phyloP scores from a whole-genome alignment of 257 asterid species.

The Ophiorrhiza pumila region DNA sequence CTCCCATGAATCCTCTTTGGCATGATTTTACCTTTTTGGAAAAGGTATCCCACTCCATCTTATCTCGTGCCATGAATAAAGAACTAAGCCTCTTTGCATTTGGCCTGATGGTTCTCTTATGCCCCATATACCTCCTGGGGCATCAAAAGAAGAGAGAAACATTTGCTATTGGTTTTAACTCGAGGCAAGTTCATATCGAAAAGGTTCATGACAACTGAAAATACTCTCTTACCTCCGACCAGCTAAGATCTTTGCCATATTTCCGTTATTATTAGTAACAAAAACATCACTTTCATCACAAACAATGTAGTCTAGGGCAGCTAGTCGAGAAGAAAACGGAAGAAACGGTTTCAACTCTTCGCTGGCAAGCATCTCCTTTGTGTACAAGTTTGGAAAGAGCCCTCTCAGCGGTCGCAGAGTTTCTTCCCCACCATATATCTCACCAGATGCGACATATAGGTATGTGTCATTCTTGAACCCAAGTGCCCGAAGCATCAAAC shows the following conservation, averaged over 20 bases:
- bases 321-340: conserved; percentile 91
- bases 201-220: neutral
- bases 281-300: conserved; percentile 98
- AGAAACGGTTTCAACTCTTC: conserved; percentile 74
- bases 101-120: conserved; percentile 92
- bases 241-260: conserved; percentile 98
- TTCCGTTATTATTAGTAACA: conserved; percentile 93
- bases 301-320: conserved; percentile 89
- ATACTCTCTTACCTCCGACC: conserved; percentile 71
- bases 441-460: conserved; percentile 96
- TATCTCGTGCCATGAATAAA: conserved; percentile 52
- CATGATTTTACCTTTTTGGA: conserved; percentile 79
- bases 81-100: conserved; percentile 90
- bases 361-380: conserved; percentile 84
- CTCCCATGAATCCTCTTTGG: conserved; percentile 99
- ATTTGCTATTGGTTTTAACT: neutral
- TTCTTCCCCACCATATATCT: conserved; percentile 97
- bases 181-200: neutral
- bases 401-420: conserved; percentile 88
- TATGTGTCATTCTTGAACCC: conserved; percentile 81
- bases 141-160: conserved; percentile 24
- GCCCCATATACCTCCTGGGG: conserved; percentile 93
- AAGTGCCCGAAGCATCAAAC: conserved; percentile 92
- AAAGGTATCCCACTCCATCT: conserved; percentile 78
- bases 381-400: conserved; percentile 89